Percentiles rank a stretch among this genome's conserved stretches.
Evolutionary conservation across 305 asterid genomes (phyloP).

Genomic region (Rubia peregrina): DNA sequence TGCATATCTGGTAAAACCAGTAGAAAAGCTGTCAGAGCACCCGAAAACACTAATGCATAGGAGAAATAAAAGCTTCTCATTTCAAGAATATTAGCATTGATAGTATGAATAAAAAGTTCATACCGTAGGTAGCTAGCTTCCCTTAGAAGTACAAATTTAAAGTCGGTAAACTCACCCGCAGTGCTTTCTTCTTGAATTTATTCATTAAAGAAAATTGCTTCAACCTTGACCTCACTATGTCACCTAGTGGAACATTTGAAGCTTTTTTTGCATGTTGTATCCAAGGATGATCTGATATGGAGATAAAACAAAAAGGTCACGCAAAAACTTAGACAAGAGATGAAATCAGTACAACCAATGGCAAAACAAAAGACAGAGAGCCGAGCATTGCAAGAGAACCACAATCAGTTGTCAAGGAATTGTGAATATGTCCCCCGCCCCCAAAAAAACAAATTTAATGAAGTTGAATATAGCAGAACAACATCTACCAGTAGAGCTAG

Average conservation of each 20-base stretch:
- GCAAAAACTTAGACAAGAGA: conserved; percentile 7
- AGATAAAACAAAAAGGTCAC: conserved; percentile 9
- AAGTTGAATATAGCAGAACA: background rate
- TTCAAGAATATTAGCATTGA: background rate
- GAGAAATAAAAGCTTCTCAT: background rate
- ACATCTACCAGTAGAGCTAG: too few species aligned
- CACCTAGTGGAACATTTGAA: conserved; percentile 88
- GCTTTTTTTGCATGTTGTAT: conserved; percentile 80
- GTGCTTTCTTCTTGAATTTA: conserved; percentile 84
- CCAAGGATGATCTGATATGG: conserved; percentile 80
- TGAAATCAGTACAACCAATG: background rate
- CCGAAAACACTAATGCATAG: background rate
- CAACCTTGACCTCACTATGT: conserved; percentile 79
- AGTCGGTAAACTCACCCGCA: conserved; percentile 54
- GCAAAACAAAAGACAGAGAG: background rate
- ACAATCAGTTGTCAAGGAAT: background rate
- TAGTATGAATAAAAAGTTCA: background rate
- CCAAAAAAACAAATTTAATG: background rate
- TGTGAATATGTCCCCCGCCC: background rate
- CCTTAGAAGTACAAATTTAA: background rate
- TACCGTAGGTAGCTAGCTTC: background rate
- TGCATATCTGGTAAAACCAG: background rate
- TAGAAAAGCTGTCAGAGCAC: background rate
- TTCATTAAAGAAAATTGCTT: conserved; percentile 92
- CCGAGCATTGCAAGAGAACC: background rate